These are phyloP conservation scores for Keithomyces neogunnii DNA, from an alignment of 2,329 filamentous ascomycete species.

Conservation along the genomic window DNA sequence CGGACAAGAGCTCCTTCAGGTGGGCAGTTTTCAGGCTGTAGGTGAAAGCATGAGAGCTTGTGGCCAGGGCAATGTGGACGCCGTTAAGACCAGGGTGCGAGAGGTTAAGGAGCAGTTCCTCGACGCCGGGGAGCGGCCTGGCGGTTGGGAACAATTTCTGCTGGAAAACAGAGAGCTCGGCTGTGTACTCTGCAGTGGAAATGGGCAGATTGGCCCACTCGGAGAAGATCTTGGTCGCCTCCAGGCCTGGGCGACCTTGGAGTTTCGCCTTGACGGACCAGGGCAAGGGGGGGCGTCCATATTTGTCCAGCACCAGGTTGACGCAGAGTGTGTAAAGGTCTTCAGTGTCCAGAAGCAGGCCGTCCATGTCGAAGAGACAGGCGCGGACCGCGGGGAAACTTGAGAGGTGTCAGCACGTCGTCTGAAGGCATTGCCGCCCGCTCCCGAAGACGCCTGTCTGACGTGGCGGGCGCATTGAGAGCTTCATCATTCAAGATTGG, in stretches of 20 bases:
- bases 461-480: no score
- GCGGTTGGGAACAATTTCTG: conserved; percentile 61
- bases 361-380: conserved; percentile 98
- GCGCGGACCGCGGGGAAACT: conserved; percentile 76
- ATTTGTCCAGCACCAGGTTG: conserved; percentile 71
- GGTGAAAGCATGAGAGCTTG: conserved; percentile 63
- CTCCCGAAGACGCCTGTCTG: no score
- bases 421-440: no score
- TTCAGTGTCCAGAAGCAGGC: conserved; percentile 87
- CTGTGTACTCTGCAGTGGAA: conserved; percentile 55
- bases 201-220: conserved; percentile 85
- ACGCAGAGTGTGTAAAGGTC: conserved; percentile 79
- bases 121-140: conserved; percentile 72
- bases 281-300: conserved; percentile 66
- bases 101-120: conserved; percentile 56
- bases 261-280: conserved; percentile 93
- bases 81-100: conserved; percentile 25
- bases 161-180: conserved; percentile 56
- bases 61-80: conserved; percentile 80
- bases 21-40: conserved; percentile 69
- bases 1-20: conserved; percentile 47
- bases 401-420: conserved; percentile 1
- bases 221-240: conserved; percentile 49
- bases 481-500: background rate
- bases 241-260: conserved; percentile 48